Evolutionary conservation across 1,284 basidiomycete genomes (phyloP), one percentile per base, ranked within the genome.

Genomic region (Heterobasidion irregulare): DNA sequence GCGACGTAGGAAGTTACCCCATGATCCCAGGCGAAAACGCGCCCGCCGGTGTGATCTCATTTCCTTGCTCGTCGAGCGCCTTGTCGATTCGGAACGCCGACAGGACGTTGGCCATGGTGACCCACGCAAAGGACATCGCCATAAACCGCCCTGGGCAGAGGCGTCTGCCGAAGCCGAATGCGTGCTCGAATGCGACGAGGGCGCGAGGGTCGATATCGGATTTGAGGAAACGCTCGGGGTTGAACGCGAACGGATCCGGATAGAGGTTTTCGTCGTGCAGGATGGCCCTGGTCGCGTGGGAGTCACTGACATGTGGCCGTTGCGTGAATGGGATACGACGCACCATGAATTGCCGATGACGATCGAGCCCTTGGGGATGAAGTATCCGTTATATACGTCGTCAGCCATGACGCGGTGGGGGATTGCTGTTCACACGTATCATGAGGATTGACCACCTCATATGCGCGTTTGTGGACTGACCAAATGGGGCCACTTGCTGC

Each of bases 401-500:
- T 74, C 72, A 38, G 64, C 61, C 44, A 63, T 57, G 15, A 64
- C 57, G 4, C 65, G 64, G 18, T 64, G 61, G 1, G 68, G 58
- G 49, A 67, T 67, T 8, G 61, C 61, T 62, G 46, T 6, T 8
- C 7, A 33, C 9, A 10, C 8, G 19, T 18, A 8, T 6, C 15
- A 15, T 15, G 13, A 10, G 9, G 12, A 16, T 16, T 13, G 12
- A 13, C 9, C 19, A 10, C 18, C 26, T 18, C 33, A 10, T 2
- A 41, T 1, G n/a, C 2, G 10, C 19, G 32, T 18, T 12, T 12
- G 47, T 16, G 15, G 7, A 26, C 57, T 8, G 55, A 67, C 68
- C 65, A 26, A 70, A 58, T 12, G 70, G 70, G 1, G 64, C 61
- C 4, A 66, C 65, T 12, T 68, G 66, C 33, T 63, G 59, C 69